Conservation (phyloP, 2,329 filamentous ascomycete genomes). For the Hypomyces rosellus region DNA sequence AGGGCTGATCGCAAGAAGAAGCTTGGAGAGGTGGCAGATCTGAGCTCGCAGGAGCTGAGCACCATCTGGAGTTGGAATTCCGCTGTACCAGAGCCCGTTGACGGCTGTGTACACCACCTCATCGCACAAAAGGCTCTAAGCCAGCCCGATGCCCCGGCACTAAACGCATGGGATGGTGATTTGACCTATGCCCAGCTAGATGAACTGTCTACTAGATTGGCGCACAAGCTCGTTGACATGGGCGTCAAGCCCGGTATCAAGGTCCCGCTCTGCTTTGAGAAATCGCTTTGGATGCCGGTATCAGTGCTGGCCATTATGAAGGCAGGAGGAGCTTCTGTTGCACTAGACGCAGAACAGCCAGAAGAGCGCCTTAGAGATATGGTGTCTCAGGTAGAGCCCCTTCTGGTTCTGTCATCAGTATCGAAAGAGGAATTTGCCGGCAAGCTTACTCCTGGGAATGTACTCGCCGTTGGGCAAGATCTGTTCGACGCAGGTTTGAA, state of each 20-base stretch:
- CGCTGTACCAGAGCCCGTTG: not conserved
- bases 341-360: slow-evolving; percentile 4
- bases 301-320: slow-evolving; percentile 8
- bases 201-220: slow-evolving; percentile 2
- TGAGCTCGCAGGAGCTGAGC: not conserved
- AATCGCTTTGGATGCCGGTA: slow-evolving; percentile 10
- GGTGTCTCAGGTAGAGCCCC: not conserved
- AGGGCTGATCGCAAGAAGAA: too few relatives aligned
- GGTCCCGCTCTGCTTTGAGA: slow-evolving; percentile 1
- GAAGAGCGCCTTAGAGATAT: not conserved
- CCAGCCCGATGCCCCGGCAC: not conserved
- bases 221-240: not conserved
- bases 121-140: not conserved
- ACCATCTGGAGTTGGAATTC: not conserved
- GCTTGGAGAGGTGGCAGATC: not conserved
- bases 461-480: too few relatives aligned
- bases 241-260: not conserved
- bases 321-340: slow-evolving; percentile 11
- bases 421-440: too few relatives aligned
- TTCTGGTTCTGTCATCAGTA: not conserved
- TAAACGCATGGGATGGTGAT: slow-evolving; percentile 8
- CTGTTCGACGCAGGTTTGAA: too few relatives aligned
- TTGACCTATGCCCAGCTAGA: slow-evolving; percentile 8
- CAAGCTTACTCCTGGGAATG: too few relatives aligned
- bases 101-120: not conserved